Evolutionary conservation across 768 basidiomycete species (phyloP).

Genomic region (Leccinum broughii): DNA sequence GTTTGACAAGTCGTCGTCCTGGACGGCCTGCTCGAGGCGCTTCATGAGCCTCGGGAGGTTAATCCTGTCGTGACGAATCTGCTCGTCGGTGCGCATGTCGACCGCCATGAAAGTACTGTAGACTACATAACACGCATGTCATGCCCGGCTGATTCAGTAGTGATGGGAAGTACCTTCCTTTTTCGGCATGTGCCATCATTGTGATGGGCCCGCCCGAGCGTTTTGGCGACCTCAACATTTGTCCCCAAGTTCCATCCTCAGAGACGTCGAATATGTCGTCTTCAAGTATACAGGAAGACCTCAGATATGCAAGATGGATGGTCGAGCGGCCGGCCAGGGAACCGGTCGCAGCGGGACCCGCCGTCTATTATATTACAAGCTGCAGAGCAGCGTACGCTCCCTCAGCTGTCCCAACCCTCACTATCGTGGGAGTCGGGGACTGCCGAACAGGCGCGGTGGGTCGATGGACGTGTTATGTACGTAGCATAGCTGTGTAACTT

Average conservation of each 20-base stretch:
- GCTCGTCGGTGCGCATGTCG: constrained; percentile 33
- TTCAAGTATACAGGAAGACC: constrained; percentile 19
- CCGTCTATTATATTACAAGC: constrained; percentile 5
- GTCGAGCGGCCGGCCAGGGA: constrained; percentile 46
- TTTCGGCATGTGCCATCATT: constrained; percentile 10
- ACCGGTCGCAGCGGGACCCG: constrained; percentile 37
- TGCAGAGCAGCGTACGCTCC: too few species aligned
- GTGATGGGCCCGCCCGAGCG: constrained; percentile 19
- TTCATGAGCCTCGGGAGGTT: constrained; percentile 64
- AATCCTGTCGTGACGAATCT: constrained; percentile 57
- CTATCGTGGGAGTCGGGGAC: too few species aligned
- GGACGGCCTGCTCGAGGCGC: constrained; percentile 56
- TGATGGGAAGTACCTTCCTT: constrained; percentile 29
- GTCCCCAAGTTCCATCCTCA: background rate
- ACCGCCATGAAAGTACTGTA: background rate
- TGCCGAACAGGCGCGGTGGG: too few species aligned
- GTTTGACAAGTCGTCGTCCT: constrained; percentile 36
- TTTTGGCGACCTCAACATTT: background rate
- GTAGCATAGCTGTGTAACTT: too few species aligned
- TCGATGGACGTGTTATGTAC: too few species aligned
- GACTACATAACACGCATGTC: too few species aligned
- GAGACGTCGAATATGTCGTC: constrained; percentile 21
- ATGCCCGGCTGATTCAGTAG: too few species aligned
- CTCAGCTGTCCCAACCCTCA: too few species aligned
- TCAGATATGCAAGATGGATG: constrained; percentile 31